Evolutionary conservation across 768 basidiomycete genomes (phyloP).

Genomic region (Phlegmacium glaucopus): DNA sequence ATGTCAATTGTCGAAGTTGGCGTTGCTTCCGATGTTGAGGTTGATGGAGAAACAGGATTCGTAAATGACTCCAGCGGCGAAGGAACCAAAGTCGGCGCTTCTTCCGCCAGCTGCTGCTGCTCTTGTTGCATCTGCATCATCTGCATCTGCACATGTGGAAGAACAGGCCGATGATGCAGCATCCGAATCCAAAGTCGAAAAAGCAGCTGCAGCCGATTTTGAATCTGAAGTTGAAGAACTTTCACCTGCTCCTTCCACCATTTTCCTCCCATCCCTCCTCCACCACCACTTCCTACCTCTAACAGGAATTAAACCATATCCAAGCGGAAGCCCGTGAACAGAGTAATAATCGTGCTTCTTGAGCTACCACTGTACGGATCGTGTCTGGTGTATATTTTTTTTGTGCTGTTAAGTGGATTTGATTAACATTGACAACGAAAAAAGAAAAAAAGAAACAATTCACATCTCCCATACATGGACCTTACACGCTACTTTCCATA

Average conservation of each 20-base stretch:
- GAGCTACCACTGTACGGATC: slow-evolving; percentile 20
- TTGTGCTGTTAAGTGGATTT: slow-evolving; percentile 8
- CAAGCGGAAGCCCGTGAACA: slow-evolving; percentile 14
- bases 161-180: slow-evolving; percentile 3
- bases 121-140: background rate
- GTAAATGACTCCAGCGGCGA: background rate
- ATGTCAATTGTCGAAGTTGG: too few relatives aligned
- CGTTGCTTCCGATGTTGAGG: background rate
- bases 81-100: too few relatives aligned
- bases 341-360: slow-evolving; percentile 24
- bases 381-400: slow-evolving; percentile 21
- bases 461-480: slow-evolving; percentile 23
- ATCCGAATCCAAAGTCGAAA: too few relatives aligned
- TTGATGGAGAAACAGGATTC: background rate
- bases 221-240: background rate
- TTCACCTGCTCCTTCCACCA: background rate
- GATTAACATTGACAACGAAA: slow-evolving; percentile 1
- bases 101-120: background rate
- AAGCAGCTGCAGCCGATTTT: too few relatives aligned
- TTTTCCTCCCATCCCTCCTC: background rate
- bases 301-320: slow-evolving; percentile 2
- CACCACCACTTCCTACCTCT: background rate
- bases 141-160: slow-evolving; percentile 1
- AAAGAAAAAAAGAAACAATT: slow-evolving; percentile 12
- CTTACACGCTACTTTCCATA: slow-evolving; percentile 26